Evolutionary conservation across 1,284 basidiomycete species (phyloP), one percentile per base, ranked within the genome.

Genomic region (Ustilago curta): DNA sequence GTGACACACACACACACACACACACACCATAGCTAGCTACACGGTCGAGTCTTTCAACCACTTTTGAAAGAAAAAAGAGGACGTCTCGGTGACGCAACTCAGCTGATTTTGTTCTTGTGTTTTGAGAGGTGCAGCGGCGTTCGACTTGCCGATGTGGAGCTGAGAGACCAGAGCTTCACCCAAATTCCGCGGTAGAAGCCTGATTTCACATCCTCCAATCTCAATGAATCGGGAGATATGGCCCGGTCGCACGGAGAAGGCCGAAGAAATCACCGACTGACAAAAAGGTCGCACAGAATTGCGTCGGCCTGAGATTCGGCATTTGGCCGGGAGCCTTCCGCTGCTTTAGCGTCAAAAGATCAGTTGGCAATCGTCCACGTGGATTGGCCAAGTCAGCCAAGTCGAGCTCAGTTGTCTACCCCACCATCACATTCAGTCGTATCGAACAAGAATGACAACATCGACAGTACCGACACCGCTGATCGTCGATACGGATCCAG

Each of bases 401-500:
- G 35, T 37, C 14, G 35, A 37, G 35, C 35, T 37, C 35, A 37
- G 35, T 12, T 37, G 29, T 29, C 7, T 29, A n/a, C n/a, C n/a
- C n/a, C 23, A 37, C 11, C 40, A 23, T n/a, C 27, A 25, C 47
- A n/a, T 18, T 32, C 47, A 9, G 12, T n/a, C 39, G 40, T 18
- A 44, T 9, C n/a, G n/a, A 23, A 16, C 52, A 23, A 16, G n/a
- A 27, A 27, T 21, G n/a, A 35, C 39, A 37, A 31, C 8, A 39
- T 29, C 47, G 43, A 45, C 56, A 51, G 19, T 53, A 3, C 68
- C 72, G 5, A 53, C 44, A n/a, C 68, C 72, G 11, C 69, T 74
- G 18, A 68, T 78, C 63, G 71, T 69, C 66, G 79, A 81, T 64
- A 85, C 83, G 2, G 85, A 86, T 61, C 85, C 85, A 23, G 95